Evolutionary conservation across 2,329 filamentous ascomycete genomes (phyloP), one percentile per base, ranked within the genome.

Genomic region (Sporothrix globosa): DNA sequence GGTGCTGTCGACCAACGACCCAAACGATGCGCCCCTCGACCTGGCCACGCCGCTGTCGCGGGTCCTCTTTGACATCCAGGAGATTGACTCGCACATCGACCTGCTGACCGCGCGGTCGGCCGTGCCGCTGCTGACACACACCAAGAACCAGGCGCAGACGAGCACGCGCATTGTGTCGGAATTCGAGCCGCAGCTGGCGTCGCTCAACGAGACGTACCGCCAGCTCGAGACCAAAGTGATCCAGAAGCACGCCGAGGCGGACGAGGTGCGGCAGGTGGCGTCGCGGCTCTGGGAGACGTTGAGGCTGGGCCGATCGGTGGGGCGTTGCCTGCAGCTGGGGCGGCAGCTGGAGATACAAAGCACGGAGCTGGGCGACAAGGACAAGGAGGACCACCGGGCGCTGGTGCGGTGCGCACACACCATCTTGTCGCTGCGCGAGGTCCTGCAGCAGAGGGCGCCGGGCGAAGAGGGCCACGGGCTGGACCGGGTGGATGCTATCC

Each of bases 21-120:
- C 93, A 71, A 92, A 91, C 75, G 96, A 98, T 81, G 90, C 90
- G 1, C 91, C 93, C 7, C 87, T 98, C 76, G 96, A 99, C 80
- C 91, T 99, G 70, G 95, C 93, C 6, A 98, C 96, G 19, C 95
- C 96, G 2, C 86, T 99, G 63, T 97, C 94, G 5, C 89, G 93
- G 69, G 94, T 97, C 5, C 88, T 98, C 7, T 99, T 99, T 81
- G 96, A 99, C 80, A 90, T 96, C 3, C 96, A 98, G 78, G 96
- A 98, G 81, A 91, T 99, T 74, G 95, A 98, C 81, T 97, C 94
- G 0, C 93, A 97, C 78, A 97, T 99, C 73, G 93, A 99, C 79
- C 87, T 88, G 3, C 86, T 98, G 53, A 96, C 95, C 6, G 96
- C 93, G 2, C 90, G 91, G 73, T 92, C 90, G 39, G 93, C 96